Evolutionary conservation across 2,329 filamentous ascomycete species (phyloP).

Genomic region (Monilinia vaccinii-corymbosi): DNA sequence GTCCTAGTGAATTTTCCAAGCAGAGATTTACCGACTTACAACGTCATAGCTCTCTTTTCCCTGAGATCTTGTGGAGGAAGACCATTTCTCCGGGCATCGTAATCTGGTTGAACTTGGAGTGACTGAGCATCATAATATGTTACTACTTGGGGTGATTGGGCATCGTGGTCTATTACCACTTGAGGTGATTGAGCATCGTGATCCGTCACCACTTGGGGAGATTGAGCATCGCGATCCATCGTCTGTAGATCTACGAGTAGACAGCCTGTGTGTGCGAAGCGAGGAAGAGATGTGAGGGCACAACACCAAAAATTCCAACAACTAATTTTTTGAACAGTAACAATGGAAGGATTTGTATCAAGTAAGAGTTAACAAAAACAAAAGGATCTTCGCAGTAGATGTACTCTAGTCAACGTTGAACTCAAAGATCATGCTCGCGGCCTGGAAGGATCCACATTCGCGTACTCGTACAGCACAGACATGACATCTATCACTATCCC

Average conservation of each 20-base stretch:
- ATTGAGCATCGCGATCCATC: neutral
- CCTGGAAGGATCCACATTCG: neutral
- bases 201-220: neutral
- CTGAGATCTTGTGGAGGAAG: neutral
- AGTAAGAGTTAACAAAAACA: neutral
- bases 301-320: neutral
- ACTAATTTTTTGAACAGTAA: neutral
- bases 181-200: neutral
- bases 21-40: neutral
- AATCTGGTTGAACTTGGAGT: neutral
- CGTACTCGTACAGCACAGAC: conserved; percentile 4
- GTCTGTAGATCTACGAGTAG: neutral
- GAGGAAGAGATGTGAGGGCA: neutral
- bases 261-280: neutral
- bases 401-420: too few relatives aligned
- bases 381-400: neutral
- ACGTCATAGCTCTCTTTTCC: neutral
- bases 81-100: neutral
- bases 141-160: neutral
- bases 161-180: neutral
- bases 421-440: neutral
- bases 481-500: neutral
- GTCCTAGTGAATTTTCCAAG: neutral
- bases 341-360: neutral
- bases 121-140: too few relatives aligned